Evolutionary conservation across 2,329 filamentous ascomycete species (phyloP), one percentile per base, ranked within the genome.

Genomic region (Tolypocladium ovalisporum): DNA sequence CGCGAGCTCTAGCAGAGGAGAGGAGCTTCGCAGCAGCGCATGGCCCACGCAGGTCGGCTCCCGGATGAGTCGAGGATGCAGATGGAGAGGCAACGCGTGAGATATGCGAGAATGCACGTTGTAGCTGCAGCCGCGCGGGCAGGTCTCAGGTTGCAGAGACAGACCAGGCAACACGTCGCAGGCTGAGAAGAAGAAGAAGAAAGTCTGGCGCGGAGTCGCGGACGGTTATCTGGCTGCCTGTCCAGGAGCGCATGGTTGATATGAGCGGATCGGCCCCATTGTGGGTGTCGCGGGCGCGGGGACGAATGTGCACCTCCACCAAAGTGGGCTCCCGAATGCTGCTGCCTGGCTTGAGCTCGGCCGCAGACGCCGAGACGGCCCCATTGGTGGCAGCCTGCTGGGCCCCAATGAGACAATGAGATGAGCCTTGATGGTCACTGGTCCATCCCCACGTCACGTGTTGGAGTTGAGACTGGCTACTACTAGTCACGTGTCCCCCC

Each of bases 281-380:
- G 47, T 51, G 47, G 47, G 29, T n/a, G 47, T 22, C 47, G 47
- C 29, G 29, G 15, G 47, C 47, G 47, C 19, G 47, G 47, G 47
- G 47, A n/a, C n/a, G n/a, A 29, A 27, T 8, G 15, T 7, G 3
- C 44, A 9, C 44, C 24, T 15, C 44, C 44, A 17, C 13, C 44
- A 32, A 6, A 27, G 40, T n/a, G 42, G 22, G 22, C 40, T 17
- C 40, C 22, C 51, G 55, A 62, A 62, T 60, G 59, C 59, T 62
- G 60, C 59, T 62, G 60, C 60, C 60, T 62, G 56, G 54, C 56
- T 9, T 34, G n/a, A n/a, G n/a, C 22, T 32, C 10, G n/a, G n/a
- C 40, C n/a, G 40, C 42, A 47, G 17, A 24, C 42, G 40, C 27
- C 24, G 24, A 22, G 32, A 9, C 15, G 42, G 22, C 5, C 54